Percentiles rank a stretch among this genome's conserved stretches.
These are phyloP conservation scores for Clitopilus passeckerianus DNA, from an alignment of 768 basidiomycete species.

Conservation along the genomic window DNA sequence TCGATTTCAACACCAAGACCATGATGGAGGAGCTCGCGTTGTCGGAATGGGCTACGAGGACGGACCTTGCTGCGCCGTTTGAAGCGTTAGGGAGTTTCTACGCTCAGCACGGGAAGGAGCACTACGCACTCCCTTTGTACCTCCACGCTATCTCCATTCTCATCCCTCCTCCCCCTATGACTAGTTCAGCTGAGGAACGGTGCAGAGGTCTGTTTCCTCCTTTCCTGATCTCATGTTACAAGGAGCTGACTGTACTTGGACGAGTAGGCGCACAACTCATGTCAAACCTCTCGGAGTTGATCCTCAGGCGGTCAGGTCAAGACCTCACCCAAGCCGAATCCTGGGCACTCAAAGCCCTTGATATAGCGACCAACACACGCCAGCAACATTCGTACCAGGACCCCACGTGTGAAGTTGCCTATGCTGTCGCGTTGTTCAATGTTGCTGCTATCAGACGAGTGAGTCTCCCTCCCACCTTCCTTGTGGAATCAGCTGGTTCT, in stretches of 20 bases:
- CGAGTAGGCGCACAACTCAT: constrained; percentile 39
- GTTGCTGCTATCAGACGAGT: constrained; percentile 52
- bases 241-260: background rate
- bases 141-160: constrained; percentile 60
- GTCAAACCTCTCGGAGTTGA: constrained; percentile 39
- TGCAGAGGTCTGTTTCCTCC: constrained; percentile 46
- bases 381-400: constrained; percentile 16
- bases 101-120: constrained; percentile 45
- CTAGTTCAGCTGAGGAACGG: constrained; percentile 38
- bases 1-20: constrained; percentile 16
- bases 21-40: constrained; percentile 48
- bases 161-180: constrained; percentile 39
- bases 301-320: constrained; percentile 23
- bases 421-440: constrained; percentile 58
- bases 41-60: constrained; percentile 54
- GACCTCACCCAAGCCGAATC: constrained; percentile 43
- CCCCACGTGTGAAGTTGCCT: constrained; percentile 47
- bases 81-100: constrained; percentile 65
- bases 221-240: background rate
- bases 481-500: too few species aligned
- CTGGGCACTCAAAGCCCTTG: constrained; percentile 53
- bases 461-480: constrained; percentile 3
- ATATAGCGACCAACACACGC: constrained; percentile 22
- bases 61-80: constrained; percentile 63
- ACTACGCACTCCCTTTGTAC: constrained; percentile 62